Evolutionary conservation across 352 stramenopile genomes (phyloP).

Genomic region (Globisporangium okanoganense): DNA sequence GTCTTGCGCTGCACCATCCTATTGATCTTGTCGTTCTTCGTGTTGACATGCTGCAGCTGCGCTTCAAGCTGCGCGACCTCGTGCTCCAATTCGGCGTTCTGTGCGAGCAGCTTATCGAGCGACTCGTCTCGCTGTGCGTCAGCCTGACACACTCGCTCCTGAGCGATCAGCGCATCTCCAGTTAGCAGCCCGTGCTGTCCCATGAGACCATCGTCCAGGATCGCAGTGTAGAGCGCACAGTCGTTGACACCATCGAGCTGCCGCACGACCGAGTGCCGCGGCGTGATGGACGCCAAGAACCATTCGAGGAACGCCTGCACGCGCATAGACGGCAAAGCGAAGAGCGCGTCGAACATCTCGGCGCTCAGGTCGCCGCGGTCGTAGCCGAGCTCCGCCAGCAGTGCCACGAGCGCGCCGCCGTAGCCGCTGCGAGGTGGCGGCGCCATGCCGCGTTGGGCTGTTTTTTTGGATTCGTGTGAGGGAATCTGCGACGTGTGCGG

Average conservation of each 20-base stretch:
- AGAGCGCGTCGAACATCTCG: slow-evolving; percentile 34
- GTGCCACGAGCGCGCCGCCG: slow-evolving; percentile 27
- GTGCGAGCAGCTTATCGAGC: slow-evolving; percentile 20
- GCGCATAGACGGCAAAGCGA: slow-evolving; percentile 35
- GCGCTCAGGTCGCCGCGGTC: slow-evolving; percentile 25
- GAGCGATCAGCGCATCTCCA: slow-evolving; percentile 19
- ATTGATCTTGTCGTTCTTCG: slow-evolving; percentile 24
- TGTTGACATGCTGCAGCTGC: slow-evolving; percentile 19
- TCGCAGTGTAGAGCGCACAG: slow-evolving; percentile 26
- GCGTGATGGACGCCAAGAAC: slow-evolving; percentile 27
- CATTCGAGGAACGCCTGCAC: slow-evolving; percentile 44
- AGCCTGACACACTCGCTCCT: slow-evolving; percentile 16
- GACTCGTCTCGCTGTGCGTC: slow-evolving; percentile 21
- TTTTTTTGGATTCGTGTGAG: not conserved
- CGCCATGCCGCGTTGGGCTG: not conserved
- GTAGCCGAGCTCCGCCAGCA: slow-evolving; percentile 34
- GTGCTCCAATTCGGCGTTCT: slow-evolving; percentile 21
- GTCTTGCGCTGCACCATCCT: slow-evolving; percentile 24
- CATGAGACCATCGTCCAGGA: slow-evolving; percentile 12
- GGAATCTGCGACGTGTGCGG: slow-evolving; percentile 1
- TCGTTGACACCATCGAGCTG: slow-evolving; percentile 20
- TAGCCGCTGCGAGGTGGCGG: slow-evolving; percentile 13
- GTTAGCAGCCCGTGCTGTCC: slow-evolving; percentile 9
- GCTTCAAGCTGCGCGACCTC: slow-evolving; percentile 30
- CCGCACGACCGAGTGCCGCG: slow-evolving; percentile 26